Base-by-base conservation (phyloP, 139 green algal species). In the Dunaliella primolecta region DNA sequence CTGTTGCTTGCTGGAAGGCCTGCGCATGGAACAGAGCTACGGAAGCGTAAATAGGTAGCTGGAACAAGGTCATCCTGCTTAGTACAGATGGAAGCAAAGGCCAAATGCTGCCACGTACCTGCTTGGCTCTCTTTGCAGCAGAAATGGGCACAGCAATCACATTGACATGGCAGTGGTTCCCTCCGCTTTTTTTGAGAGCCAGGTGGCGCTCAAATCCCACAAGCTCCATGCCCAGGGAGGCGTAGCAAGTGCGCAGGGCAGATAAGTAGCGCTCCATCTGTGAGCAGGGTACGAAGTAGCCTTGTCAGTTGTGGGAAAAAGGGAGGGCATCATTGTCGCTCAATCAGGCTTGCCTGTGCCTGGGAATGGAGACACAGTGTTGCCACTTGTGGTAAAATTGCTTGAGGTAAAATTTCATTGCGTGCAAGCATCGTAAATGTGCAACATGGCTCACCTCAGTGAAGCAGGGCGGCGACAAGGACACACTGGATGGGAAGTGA, bases 81-180 rank as follows among this genome's bases (percentile, higher is more conserved):
- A n/a, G n/a, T n/a, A n/a, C n/a, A n/a, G n/a, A n/a, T n/a, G n/a
- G n/a, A n/a, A n/a, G n/a, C n/a, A n/a, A n/a, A n/a, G n/a, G n/a
- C n/a, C n/a, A n/a, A n/a, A n/a, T n/a, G n/a, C n/a, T n/a, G n/a
- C n/a, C n/a, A n/a, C n/a, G n/a, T 20, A 84, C 88, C 46, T 86
- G 79, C 31, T 71, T 75, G 20, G 86, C 88, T 0, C 80, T n/a
- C 31, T 32, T 74, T 2, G 81, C 89, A 0, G 87, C 87, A 0
- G 88, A 83, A 23, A 29, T 35, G 0, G 89, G 85, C 3, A 98
- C 87, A 20, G 88, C 89, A 1, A 98, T 82, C 1, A 92, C 88
- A 89, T 98, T 98, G 84, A 98, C 64, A 88, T 98, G 95, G 80
- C 87, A 93, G 91, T 98, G 96, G 91, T 98, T 98, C 83, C 96